Conservation (phyloP, 495 filamentous ascomycete species). For the Echria macrotheca region DNA sequence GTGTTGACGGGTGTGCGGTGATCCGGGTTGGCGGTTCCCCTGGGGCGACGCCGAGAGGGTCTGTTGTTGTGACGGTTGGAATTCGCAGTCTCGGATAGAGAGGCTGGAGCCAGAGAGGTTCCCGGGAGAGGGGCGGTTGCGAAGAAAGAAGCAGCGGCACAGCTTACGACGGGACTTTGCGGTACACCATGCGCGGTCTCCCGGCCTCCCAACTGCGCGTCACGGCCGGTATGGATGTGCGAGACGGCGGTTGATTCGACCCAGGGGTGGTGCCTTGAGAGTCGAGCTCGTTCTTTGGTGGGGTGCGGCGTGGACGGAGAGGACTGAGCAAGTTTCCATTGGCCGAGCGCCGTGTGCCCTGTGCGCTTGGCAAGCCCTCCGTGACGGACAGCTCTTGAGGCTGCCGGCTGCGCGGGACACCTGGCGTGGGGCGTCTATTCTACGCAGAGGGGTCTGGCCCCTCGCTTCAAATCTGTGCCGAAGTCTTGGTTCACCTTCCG, state of each 20-base stretch:
- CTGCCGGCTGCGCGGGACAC: conserved; percentile 1
- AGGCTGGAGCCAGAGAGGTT: no score
- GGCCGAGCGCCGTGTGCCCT: conserved; percentile 20
- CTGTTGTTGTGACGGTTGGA: background rate
- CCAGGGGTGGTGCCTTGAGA: conserved; percentile 5
- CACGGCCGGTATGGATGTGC: background rate
- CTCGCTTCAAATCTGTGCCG: background rate
- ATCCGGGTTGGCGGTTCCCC: background rate
- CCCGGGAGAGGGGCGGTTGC: no score
- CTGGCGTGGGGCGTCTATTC: no score
- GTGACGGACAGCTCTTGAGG: background rate
- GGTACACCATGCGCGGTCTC: no score
- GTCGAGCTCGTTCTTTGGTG: conserved; percentile 23
- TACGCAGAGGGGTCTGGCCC: conserved; percentile 4
- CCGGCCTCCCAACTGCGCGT: no score
- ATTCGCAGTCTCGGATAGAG: conserved; percentile 4
- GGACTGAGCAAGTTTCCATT: conserved; percentile 51
- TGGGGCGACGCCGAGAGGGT: conserved; percentile 1
- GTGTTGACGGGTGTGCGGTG: no score
- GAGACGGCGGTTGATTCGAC: conserved; percentile 8
- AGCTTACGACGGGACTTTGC: no score
- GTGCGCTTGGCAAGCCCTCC: background rate
- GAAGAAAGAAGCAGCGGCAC: no score
- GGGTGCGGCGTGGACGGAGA: conserved; percentile 31
- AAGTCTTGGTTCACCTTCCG: conserved; percentile 3